Conservation (phyloP, 164 flowering plant genomes). For the Liquidambar formosana region DNA sequence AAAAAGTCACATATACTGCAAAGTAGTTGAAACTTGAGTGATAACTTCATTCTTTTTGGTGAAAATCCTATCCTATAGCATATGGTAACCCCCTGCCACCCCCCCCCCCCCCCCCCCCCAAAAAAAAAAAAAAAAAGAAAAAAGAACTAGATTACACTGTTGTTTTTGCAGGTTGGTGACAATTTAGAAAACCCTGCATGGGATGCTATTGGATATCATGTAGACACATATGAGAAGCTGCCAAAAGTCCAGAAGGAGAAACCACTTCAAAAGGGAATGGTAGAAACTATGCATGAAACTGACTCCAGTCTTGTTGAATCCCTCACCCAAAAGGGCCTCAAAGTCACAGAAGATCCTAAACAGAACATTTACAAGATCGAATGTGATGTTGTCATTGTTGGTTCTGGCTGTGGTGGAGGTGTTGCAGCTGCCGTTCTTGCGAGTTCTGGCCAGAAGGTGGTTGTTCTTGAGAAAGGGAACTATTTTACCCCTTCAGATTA, state of each 20-base stretch:
- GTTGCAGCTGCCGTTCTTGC: conserved; percentile 46
- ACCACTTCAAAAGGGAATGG: conserved; percentile 36
- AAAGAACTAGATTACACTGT: too few species aligned
- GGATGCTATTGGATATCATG: conserved; percentile 34
- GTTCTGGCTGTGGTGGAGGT: conserved; percentile 50
- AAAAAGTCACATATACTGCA: too few species aligned
- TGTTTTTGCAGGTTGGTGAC: conserved; percentile 27
- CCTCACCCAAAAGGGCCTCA: conserved; percentile 27
- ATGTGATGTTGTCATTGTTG: conserved; percentile 39
- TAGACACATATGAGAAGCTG: conserved; percentile 8
- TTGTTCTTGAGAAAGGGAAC: conserved; percentile 43
- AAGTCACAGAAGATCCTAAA: conserved; percentile 20
- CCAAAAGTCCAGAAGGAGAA: conserved; percentile 6
- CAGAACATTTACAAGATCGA: conserved; percentile 21
- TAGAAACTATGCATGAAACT: conserved; percentile 28
- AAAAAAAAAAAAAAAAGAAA: background rate
- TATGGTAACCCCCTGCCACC: background rate
- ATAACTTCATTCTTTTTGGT: too few species aligned
- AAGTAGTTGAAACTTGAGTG: too few species aligned
- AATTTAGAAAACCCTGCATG: conserved; percentile 30
- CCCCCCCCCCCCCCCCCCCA: too few species aligned
- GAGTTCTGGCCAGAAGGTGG: conserved; percentile 33
- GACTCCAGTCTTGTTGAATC: conserved; percentile 21
- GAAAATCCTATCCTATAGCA: too few species aligned
- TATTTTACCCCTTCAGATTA: conserved; percentile 33